Base-by-base conservation (phyloP, 2,329 filamentous ascomycete genomes). In the Neonectria faginata region DNA sequence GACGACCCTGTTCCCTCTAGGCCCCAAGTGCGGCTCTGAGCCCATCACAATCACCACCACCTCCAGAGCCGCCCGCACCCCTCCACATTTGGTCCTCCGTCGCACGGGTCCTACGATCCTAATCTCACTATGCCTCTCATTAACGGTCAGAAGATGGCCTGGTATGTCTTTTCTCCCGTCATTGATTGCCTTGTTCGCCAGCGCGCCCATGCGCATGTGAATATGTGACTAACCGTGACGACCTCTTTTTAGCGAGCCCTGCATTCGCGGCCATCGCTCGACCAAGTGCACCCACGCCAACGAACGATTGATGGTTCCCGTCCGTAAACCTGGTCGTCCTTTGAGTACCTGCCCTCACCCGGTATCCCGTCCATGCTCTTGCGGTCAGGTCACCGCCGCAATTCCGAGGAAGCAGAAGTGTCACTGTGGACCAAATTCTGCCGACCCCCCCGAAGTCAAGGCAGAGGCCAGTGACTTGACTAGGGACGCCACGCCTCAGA, bases 201-300 rank as follows among this genome's bases (percentile, higher is more conserved):
- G 52, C 33, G 56, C 50, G 18, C n/a, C 29, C 42, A 48, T 41
- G 14, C 48, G 42, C 27, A 44, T 27, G 42, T 45, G 41, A 25
- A 22, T 41, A 62, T 54, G 47, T 55, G 36, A 47, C 70, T 74
- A 29, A 74, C 66, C 42, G 9, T 53, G 31, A 45, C 5, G n/a
- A 39, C 54, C 7, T 53, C 50, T 8, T 22, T 22, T 27, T 58
- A 92, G 90, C 79, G 88, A 88, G 83, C 90, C 90, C 74, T 92
- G 91, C 76, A 92, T 92, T 71, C 88, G 90, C 73, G 91, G 91
- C 61, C 91, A 93, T 78, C 88, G 91, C 72, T 92, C 91, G 31
- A 92, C 90, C 57, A 92, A 91, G 82, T 93, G 91, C 78, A 89
- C 86, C 52, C 91, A 93, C 75, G 84, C 83, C 65, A 84, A 85